Conservation (phyloP, 2,329 filamentous ascomycete genomes). For the Ilyonectria robusta region DNA sequence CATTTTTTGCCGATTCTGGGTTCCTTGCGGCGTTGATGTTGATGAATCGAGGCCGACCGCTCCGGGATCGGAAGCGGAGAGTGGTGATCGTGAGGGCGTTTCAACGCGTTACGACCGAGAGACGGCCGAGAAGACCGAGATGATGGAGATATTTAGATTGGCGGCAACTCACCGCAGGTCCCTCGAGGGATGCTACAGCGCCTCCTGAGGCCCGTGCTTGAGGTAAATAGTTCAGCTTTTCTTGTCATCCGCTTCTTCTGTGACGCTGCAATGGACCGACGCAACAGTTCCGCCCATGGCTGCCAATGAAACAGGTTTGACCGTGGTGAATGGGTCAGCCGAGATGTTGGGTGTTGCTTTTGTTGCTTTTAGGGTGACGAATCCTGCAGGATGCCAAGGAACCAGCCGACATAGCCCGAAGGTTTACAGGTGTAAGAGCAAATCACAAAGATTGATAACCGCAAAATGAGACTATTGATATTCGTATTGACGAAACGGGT, state of each 20-base stretch:
- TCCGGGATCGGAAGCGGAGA: neutral
- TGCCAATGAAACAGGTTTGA: neutral
- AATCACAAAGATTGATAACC: neutral
- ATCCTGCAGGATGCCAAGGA: neutral
- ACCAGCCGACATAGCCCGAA: neutral
- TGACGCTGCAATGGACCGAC: neutral
- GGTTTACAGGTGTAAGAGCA: neutral
- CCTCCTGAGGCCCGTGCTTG: neutral
- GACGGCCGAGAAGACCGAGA: neutral
- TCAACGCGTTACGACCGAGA: neutral
- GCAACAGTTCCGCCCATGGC: neutral
- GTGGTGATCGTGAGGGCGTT: neutral
- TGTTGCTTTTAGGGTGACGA: neutral
- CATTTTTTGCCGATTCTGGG: neutral
- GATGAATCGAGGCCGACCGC: neutral
- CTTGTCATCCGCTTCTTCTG: neutral
- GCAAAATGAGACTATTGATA: neutral
- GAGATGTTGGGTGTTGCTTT: neutral
- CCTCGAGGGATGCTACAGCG: neutral
- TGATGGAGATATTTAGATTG: neutral
- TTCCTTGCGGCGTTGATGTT: neutral
- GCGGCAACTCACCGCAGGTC: neutral
- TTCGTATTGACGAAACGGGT: neutral
- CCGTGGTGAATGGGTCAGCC: neutral
- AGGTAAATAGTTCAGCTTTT: neutral